Conservation (phyloP, 2,329 filamentous ascomycete species). For the Trichoderma brevicompactum region DNA sequence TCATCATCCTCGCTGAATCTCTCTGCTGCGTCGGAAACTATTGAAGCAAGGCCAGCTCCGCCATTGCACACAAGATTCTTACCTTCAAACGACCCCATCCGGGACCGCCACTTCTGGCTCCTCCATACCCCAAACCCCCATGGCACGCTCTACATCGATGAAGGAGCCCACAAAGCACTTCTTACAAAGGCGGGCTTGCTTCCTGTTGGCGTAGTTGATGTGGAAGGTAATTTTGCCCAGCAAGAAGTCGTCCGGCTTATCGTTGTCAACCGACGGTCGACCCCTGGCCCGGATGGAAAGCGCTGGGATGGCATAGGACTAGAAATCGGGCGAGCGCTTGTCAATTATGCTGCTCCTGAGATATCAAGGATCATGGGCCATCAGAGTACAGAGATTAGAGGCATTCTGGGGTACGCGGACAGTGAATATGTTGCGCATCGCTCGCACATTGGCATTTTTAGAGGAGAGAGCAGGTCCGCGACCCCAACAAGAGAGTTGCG, state of each 20-base stretch:
- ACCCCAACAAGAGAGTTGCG: conserved; percentile 47
- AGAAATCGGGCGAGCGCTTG: conserved; percentile 86
- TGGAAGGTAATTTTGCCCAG: conserved; percentile 86
- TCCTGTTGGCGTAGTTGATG: conserved; percentile 86
- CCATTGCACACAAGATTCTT: conserved; percentile 90
- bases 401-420: conserved; percentile 85
- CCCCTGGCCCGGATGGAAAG: conserved; percentile 49
- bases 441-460: conserved; percentile 82
- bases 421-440: conserved; percentile 91
- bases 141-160: conserved; percentile 89
- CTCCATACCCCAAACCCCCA: conserved; percentile 89
- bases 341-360: conserved; percentile 90
- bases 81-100: conserved; percentile 80
- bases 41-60: conserved; percentile 40
- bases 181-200: conserved; percentile 83
- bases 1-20: conserved; percentile 47
- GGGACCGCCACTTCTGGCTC: conserved; percentile 96
- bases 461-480: conserved; percentile 56
- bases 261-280: conserved; percentile 67
- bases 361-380: conserved; percentile 83
- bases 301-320: conserved; percentile 56
- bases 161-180: conserved; percentile 82
- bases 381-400: conserved; percentile 79
- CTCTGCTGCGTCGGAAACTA: conserved; percentile 34
- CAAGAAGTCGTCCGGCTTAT: conserved; percentile 90